Percentiles rank a stretch among this genome's conserved stretches.
Conservation (phyloP, 2,329 filamentous ascomycete species). For the Mycosphaerelloides madeirae region DNA sequence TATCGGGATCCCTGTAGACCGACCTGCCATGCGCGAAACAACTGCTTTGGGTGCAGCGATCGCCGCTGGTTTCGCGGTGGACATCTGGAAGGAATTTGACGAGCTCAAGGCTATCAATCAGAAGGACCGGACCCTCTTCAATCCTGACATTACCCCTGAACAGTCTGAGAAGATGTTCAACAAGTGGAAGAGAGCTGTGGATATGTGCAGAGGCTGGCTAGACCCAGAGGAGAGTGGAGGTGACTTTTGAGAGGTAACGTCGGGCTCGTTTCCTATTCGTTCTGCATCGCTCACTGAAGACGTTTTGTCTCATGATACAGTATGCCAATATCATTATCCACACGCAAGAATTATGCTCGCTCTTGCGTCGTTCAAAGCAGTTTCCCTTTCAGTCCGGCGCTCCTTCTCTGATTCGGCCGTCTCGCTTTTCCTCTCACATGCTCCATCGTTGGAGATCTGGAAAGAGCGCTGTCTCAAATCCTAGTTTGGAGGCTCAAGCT, state of each 20-base stretch:
- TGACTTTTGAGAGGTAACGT: slow-evolving; percentile 4
- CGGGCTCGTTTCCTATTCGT: no score
- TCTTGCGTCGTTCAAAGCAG: no score
- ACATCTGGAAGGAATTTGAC: slow-evolving; percentile 69
- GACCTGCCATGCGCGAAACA: slow-evolving; percentile 84
- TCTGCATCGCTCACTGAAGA: no score
- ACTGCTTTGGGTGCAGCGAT: slow-evolving; percentile 85
- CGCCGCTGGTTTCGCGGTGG: slow-evolving; percentile 78
- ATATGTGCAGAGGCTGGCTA: slow-evolving; percentile 71
- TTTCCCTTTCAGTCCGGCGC: no score
- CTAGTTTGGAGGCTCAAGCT: no score
- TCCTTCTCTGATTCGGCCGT: no score
- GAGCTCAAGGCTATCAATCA: slow-evolving; percentile 71
- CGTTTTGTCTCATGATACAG: no score
- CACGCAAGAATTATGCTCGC: no score
- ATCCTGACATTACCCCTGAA: slow-evolving; percentile 56
- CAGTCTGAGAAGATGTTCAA: slow-evolving; percentile 55
- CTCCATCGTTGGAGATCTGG: no score
- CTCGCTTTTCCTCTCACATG: no score
- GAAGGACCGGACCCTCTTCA: slow-evolving; percentile 64
- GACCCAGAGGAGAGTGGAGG: slow-evolving; percentile 13
- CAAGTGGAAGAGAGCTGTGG: slow-evolving; percentile 70
- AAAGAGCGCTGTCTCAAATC: no score
- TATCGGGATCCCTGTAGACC: slow-evolving; percentile 74
- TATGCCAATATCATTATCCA: no score